Percentiles rank a stretch among this genome's conserved stretches.
These are phyloP conservation scores for Zasmidium angulare DNA, from an alignment of 2,329 filamentous ascomycete genomes.

Conservation along the genomic window DNA sequence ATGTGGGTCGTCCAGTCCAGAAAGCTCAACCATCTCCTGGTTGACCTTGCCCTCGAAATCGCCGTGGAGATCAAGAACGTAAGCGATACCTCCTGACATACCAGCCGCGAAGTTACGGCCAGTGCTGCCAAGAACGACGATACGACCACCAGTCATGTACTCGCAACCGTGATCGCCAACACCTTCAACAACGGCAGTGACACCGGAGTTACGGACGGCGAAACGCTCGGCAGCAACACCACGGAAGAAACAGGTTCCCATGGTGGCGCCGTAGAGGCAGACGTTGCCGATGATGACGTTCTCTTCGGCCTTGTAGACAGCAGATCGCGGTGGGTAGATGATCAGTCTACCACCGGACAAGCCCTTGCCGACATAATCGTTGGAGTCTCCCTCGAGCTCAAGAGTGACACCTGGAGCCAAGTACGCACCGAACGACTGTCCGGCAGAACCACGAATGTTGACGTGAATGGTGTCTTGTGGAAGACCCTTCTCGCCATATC, in stretches of 20 bases:
- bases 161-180: constrained; percentile 95
- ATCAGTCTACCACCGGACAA: constrained; percentile 90
- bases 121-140: constrained; percentile 82
- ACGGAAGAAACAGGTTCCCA: constrained; percentile 92
- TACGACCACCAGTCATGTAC: constrained; percentile 97
- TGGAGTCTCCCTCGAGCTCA: constrained; percentile 92
- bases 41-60: constrained; percentile 95
- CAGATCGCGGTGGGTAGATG: constrained; percentile 85
- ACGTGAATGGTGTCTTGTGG: constrained; percentile 92
- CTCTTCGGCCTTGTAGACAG: constrained; percentile 94
- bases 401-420: constrained; percentile 90
- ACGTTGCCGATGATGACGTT: constrained; percentile 93
- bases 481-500: constrained; percentile 83
- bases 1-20: constrained; percentile 75
- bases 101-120: constrained; percentile 96
- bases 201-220: constrained; percentile 93
- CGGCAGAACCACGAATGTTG: constrained; percentile 94
- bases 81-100: constrained; percentile 98
- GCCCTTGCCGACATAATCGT: constrained; percentile 96
- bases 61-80: constrained; percentile 83
- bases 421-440: constrained; percentile 94
- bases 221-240: constrained; percentile 96
- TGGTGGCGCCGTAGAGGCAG: constrained; percentile 91
- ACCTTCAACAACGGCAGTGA: constrained; percentile 93
- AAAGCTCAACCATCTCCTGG: constrained; percentile 94